phyloP scores from a whole-genome alignment of 2,329 filamentous ascomycete species.

The Dothideomycetes sp. region DNA sequence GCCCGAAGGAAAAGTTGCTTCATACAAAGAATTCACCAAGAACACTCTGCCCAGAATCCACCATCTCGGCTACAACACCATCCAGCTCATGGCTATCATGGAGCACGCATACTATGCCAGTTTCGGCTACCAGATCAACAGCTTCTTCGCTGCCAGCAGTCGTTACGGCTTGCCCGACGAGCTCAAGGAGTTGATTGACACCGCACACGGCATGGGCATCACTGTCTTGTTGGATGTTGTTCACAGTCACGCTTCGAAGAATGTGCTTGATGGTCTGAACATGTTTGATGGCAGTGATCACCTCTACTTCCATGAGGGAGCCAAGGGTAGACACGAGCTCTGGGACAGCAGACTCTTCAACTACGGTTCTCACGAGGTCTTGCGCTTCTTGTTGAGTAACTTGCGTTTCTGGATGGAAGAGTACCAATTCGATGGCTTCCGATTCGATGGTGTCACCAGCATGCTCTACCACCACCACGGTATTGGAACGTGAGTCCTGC shows the following conservation, averaged over 20 bases:
- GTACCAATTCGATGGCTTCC: conserved; percentile 92
- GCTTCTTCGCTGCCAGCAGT: conserved; percentile 95
- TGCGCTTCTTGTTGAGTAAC: conserved; percentile 94
- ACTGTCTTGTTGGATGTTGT: conserved; percentile 91
- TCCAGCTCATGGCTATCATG: conserved; percentile 98
- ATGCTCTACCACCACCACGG: conserved; percentile 97
- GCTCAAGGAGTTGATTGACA: conserved; percentile 92
- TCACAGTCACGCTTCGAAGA: conserved; percentile 96
- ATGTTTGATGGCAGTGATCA: conserved; percentile 93
- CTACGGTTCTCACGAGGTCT: conserved; percentile 86
- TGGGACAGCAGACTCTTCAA: conserved; percentile 98
- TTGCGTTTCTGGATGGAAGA: conserved; percentile 99
- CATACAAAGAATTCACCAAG: conserved; percentile 94
- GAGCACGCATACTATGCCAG: conserved; percentile 99
- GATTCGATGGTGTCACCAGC: conserved; percentile 95
- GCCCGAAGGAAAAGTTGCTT: conserved; percentile 77
- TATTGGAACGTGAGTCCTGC: conserved; percentile 72
- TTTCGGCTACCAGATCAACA: conserved; percentile 98
- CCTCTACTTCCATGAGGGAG: conserved; percentile 87
- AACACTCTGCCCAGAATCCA: conserved; percentile 89
- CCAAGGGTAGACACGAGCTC: conserved; percentile 75
- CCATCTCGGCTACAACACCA: conserved; percentile 86
- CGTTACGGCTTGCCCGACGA: conserved; percentile 91
- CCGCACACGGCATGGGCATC: conserved; percentile 82
- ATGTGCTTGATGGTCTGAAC: conserved; percentile 88